phyloP scores from a whole-genome alignment of 2,329 filamentous ascomycete species.

The Sporothrix dimorphospora region DNA sequence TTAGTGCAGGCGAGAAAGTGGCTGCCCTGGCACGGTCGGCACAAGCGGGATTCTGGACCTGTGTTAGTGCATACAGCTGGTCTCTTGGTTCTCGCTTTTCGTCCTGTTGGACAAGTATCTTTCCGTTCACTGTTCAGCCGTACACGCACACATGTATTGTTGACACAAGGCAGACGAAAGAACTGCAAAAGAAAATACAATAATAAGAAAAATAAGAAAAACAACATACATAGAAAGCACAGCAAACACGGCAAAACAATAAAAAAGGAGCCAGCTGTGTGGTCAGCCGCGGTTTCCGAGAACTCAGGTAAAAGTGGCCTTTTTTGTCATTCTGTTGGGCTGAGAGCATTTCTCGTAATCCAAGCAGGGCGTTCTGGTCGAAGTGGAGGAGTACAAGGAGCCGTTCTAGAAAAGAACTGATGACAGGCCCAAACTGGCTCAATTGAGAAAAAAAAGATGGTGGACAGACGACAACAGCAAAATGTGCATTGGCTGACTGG shows the following conservation, averaged over 20 bases:
- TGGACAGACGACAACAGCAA: neutral
- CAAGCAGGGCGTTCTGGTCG: neutral
- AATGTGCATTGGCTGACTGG: slow-evolving; percentile 3
- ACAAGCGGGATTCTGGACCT: neutral
- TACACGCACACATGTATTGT: slow-evolving; percentile 1
- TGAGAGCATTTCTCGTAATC: slow-evolving; percentile 6
- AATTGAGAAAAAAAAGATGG: neutral
- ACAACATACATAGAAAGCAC: neutral
- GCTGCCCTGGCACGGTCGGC: slow-evolving; percentile 5
- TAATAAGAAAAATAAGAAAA: neutral
- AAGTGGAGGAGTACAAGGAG: neutral
- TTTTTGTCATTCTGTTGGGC: neutral
- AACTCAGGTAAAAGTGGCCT: neutral
- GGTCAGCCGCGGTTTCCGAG: neutral
- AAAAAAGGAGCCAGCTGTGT: neutral
- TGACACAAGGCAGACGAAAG: neutral
- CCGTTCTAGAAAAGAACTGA: neutral
- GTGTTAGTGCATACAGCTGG: neutral
- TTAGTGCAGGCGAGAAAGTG: slow-evolving; percentile 4
- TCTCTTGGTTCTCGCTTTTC: neutral
- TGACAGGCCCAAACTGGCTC: neutral
- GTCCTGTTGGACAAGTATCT: neutral
- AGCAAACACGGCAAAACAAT: slow-evolving; percentile 1
- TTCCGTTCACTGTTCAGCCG: neutral
- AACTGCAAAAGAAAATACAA: neutral